Evolutionary conservation across 2,329 filamentous ascomycete species (phyloP).

Genomic region (Fusarium domesticum): DNA sequence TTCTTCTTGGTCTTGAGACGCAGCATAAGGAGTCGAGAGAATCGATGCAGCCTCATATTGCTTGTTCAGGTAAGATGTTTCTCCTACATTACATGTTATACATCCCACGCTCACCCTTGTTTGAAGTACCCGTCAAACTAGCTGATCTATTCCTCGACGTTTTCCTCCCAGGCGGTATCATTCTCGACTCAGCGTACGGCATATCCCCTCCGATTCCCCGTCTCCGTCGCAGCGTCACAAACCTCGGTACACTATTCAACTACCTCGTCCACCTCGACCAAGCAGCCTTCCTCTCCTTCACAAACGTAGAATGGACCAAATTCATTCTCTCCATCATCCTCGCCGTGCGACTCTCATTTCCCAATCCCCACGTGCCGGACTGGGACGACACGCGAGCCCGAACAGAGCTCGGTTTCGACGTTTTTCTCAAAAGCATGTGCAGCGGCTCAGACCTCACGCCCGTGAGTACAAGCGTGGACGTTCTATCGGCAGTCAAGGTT

Average conservation of each 20-base stretch:
- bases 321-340: slow-evolving; percentile 43
- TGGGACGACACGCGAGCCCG: slow-evolving; percentile 40
- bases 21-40: slow-evolving; percentile 43
- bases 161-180: slow-evolving; percentile 39
- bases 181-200: slow-evolving; percentile 29
- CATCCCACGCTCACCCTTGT: slow-evolving; percentile 16
- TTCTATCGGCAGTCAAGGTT: slow-evolving; percentile 44
- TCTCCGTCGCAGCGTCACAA: slow-evolving; percentile 23
- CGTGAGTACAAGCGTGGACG: slow-evolving; percentile 37
- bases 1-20: slow-evolving; percentile 47
- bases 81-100: too few relatives aligned
- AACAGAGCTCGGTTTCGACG: slow-evolving; percentile 38
- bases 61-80: slow-evolving; percentile 19
- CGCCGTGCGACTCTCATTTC: slow-evolving; percentile 47
- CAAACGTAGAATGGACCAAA: slow-evolving; percentile 42
- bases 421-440: slow-evolving; percentile 39
- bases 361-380: slow-evolving; percentile 36
- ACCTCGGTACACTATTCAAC: slow-evolving; percentile 35
- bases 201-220: slow-evolving; percentile 11
- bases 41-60: slow-evolving; percentile 35
- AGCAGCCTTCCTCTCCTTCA: slow-evolving; percentile 36
- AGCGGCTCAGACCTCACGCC: slow-evolving; percentile 22
- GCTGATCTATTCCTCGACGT: slow-evolving; percentile 37
- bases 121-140: slow-evolving; percentile 30
- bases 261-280: slow-evolving; percentile 31